Percentiles rank a stretch among this genome's conserved stretches.
Evolutionary conservation across 805 yeast genomes (phyloP).

Genomic region (Geotrichum ghanense): DNA sequence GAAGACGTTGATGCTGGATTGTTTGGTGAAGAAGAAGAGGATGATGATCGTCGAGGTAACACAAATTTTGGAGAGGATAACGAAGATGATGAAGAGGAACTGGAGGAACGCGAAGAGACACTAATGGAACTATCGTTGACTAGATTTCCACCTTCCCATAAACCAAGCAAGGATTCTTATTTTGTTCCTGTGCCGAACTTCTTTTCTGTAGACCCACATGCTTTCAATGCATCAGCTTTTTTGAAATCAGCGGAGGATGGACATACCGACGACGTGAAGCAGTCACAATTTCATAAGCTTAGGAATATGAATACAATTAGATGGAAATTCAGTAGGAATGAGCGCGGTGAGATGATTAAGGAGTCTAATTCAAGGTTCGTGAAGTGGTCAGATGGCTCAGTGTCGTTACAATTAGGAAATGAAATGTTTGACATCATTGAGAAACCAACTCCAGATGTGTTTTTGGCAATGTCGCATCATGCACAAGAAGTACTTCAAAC

Average conservation of each 20-base stretch:
- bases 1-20: constrained; percentile 6
- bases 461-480: constrained; percentile 60
- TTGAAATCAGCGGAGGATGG: constrained; percentile 35
- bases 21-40: constrained; percentile 9
- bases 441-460: constrained; percentile 56
- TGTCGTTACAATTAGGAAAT: constrained; percentile 74
- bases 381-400: constrained; percentile 89
- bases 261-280: constrained; percentile 35
- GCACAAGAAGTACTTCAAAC: constrained; percentile 61
- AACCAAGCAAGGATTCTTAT: constrained; percentile 24
- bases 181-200: constrained; percentile 71
- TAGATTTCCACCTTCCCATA: constrained; percentile 21
- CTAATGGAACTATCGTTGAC: constrained; percentile 26
- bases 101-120: constrained; percentile 15
- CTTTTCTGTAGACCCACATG: constrained; percentile 69
- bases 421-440: constrained; percentile 72
- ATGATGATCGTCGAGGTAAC: constrained; percentile 8
- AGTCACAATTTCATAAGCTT: constrained; percentile 31
- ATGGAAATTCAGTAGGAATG: constrained; percentile 82
- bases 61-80: constrained; percentile 13
- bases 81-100: constrained; percentile 13
- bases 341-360: constrained; percentile 54
- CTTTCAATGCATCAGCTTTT: constrained; percentile 70
- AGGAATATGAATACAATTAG: constrained; percentile 78
- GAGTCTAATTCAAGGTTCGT: constrained; percentile 85